phyloP scores from a whole-genome alignment of 1,139 yeast species.

The Saccharomyces uvarum region DNA sequence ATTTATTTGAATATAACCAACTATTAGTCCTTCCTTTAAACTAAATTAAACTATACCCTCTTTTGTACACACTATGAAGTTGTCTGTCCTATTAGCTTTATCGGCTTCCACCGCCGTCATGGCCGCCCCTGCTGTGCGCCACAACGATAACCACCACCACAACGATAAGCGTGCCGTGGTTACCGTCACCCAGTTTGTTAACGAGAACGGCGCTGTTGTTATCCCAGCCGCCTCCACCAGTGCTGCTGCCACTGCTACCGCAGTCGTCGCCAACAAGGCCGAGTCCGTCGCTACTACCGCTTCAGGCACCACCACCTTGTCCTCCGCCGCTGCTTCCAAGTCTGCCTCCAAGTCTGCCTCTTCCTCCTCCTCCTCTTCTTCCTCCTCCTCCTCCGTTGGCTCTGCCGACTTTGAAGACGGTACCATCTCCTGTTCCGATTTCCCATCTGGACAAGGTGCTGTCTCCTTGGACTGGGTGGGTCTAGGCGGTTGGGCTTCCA shows the following conservation, averaged over 20 bases:
- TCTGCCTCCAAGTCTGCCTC: conserved; percentile 6
- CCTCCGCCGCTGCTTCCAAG: conserved; percentile 15
- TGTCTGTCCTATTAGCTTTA: conserved; percentile 17
- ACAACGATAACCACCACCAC: conserved; percentile 50
- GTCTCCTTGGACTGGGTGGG: conserved; percentile 72
- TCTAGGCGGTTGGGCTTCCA: conserved; percentile 87
- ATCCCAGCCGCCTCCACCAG: conserved; percentile 6
- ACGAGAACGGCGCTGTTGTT: conserved; percentile 31
- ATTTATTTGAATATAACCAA: conserved; percentile 3
- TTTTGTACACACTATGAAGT: conserved; percentile 13
- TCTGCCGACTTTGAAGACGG: conserved; percentile 66
- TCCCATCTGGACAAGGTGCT: conserved; percentile 92
- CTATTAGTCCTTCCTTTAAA: conserved; percentile 3
- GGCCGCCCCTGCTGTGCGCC: conserved; percentile 36
- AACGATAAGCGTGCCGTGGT: conserved; percentile 47
- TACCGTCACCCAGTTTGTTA: conserved; percentile 44
- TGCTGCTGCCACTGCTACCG: conserved; percentile 14
- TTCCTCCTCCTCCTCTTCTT: conserved; percentile 6
- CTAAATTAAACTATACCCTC: neutral
- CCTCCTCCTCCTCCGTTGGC: conserved; percentile 25
- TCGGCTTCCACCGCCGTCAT: conserved; percentile 16
- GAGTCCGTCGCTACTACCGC: conserved; percentile 20
- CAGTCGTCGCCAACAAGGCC: conserved; percentile 25
- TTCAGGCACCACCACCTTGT: conserved; percentile 9
- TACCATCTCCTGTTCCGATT: conserved; percentile 56